Conservation (phyloP, 208 protist species). For the Phytomonas francai region DNA sequence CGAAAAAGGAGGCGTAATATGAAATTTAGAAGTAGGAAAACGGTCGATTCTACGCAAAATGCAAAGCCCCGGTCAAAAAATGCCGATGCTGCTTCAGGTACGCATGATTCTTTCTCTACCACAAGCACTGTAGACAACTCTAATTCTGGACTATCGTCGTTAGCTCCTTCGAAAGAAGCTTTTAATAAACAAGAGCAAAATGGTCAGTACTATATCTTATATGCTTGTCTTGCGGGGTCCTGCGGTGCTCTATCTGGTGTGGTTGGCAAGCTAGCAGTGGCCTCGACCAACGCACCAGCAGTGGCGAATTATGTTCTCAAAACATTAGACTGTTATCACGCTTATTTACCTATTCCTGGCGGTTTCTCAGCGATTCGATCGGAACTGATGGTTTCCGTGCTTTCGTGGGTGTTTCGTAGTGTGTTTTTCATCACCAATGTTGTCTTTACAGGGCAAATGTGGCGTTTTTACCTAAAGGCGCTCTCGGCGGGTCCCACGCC, state of each 20-base stretch:
- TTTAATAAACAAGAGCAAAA: too few relatives aligned
- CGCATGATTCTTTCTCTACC: too few relatives aligned
- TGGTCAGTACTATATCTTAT: constrained; percentile 32
- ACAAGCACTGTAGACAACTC: too few relatives aligned
- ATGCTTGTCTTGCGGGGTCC: constrained; percentile 56
- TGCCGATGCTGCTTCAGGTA: too few relatives aligned
- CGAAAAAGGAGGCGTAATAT: too few relatives aligned
- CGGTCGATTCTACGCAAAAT: too few relatives aligned
- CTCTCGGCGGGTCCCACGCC: constrained; percentile 75
- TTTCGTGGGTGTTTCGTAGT: constrained; percentile 32
- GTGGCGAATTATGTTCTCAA: background rate
- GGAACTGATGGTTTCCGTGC: constrained; percentile 5
- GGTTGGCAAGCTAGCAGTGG: constrained; percentile 65
- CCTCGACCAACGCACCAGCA: background rate
- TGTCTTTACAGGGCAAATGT: constrained; percentile 76
- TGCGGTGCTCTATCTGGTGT: constrained; percentile 65
- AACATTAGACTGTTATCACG: background rate
- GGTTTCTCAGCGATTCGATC: background rate
- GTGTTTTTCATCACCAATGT: constrained; percentile 45
- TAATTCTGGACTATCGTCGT: too few relatives aligned
- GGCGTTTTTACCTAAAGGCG: constrained; percentile 78
- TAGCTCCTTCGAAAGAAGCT: too few relatives aligned
- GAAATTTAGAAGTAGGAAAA: too few relatives aligned
- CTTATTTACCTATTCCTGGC: too few relatives aligned
- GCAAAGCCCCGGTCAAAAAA: too few relatives aligned